Base-by-base conservation (phyloP, 108 stramenopile species). In the Licmophora abbreviata region DNA sequence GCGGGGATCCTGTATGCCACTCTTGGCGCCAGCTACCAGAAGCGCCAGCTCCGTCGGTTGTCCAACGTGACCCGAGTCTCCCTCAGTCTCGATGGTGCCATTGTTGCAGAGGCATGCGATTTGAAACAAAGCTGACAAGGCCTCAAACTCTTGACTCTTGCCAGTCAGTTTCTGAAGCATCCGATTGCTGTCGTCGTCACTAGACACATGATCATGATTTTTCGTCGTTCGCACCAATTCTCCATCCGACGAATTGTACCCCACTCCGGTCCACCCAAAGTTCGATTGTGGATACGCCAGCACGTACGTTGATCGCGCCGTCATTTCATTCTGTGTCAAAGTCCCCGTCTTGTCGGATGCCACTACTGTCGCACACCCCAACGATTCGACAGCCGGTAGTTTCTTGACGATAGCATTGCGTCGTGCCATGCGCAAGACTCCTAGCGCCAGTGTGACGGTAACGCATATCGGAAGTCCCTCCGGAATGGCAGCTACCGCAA, bases 311-410 rank as follows among this genome's bases (percentile, higher is more conserved):
- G 68, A 64, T 25, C 88, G 46, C 0, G 73, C 76, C 6, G 85
- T 86, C 98, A 99, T 99, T 74, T 95, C 89, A 72, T 96, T 96
- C 55, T 92, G 85, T 8, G 98, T 99, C 35, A 99, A 67, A 1
- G 96, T 97, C 0, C 98, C 98, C 1, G 98, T 99, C 76, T 99
- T 97, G 73, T 99, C 98, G 3, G 89, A 85, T 29, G 85, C 86
- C 34, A 99, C 73, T 1, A 95, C 86, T 0, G 94, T 92, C 0
- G 92, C 79, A 68, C 94, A 97, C 9, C 97, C 97, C 49, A 97
- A 67, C 1, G 94, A 87, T 66, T 97, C 96, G 14, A 97, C 93
- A 3, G 93, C 88, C 0, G 96, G 82, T n/a, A 99, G 63, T 45
- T 92, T 84, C 38, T 95, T 92, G 32, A 97, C 84, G 50, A 97